Percentiles rank a stretch among this genome's conserved stretches.
Conservation (phyloP, 139 green algal genomes). For the Trebouxia sp. region DNA sequence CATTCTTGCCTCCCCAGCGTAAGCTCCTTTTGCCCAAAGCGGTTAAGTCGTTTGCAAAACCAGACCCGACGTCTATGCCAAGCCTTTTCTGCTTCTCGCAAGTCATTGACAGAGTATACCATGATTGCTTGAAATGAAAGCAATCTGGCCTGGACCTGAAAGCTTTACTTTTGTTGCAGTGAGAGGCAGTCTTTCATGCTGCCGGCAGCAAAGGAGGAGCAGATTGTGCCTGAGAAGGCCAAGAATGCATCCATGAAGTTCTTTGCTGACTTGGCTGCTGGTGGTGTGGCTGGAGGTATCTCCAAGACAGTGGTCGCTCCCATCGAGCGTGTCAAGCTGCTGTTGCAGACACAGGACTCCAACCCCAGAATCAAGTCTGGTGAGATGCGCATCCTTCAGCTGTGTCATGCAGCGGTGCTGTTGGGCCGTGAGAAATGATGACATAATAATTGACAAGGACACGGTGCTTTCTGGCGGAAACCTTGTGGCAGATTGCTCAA, state of each 20-base stretch:
- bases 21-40: not conserved
- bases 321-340: constrained; percentile 98
- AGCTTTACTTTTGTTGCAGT: not conserved
- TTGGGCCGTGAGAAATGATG: too few relatives aligned
- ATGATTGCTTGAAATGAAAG: not conserved
- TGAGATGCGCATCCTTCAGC: too few relatives aligned
- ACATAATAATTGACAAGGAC: too few relatives aligned
- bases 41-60: not conserved
- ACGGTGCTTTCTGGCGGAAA: too few relatives aligned
- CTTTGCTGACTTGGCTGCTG: constrained; percentile 71
- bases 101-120: not conserved
- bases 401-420: too few relatives aligned
- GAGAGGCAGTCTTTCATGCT: constrained; percentile 31
- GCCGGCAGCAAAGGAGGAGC: constrained; percentile 30
- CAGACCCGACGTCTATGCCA: not conserved
- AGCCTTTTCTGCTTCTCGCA: not conserved
- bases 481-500: too few relatives aligned
- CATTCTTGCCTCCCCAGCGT: constrained; percentile 24
- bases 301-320: constrained; percentile 94
- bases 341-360: constrained; percentile 89
- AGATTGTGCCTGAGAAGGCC: not conserved
- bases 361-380: constrained; percentile 82
- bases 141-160: not conserved
- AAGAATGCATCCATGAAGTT: constrained; percentile 56
- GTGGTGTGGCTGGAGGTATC: constrained; percentile 80